Evolutionary conservation across 768 basidiomycete species (phyloP).

Genomic region (Sporobolomyces pararoseus): DNA sequence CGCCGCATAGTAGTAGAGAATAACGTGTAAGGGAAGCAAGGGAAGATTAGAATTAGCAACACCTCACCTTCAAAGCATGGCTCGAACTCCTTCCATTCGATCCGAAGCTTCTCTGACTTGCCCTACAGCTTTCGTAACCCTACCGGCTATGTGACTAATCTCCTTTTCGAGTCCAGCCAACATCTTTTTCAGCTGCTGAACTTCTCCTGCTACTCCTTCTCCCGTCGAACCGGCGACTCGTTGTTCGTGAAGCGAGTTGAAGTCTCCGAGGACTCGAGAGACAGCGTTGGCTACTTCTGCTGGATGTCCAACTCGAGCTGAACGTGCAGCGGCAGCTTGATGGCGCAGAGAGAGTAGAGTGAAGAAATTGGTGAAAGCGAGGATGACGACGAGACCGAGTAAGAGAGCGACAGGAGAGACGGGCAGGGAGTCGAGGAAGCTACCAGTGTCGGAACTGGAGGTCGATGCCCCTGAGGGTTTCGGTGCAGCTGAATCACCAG

Average conservation of each 20-base stretch:
- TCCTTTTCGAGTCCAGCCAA: conserved; percentile 9
- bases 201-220: conserved; percentile 1
- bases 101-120: conserved; percentile 10
- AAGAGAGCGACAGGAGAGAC: conserved; percentile 47
- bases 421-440: conserved; percentile 25
- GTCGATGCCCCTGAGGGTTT: neutral
- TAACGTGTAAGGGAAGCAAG: neutral
- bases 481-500: neutral
- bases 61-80: conserved; percentile 2
- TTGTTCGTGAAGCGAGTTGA: conserved; percentile 23
- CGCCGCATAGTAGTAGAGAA: too few species aligned
- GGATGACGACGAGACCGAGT: conserved; percentile 65
- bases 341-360: conserved; percentile 53
- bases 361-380: conserved; percentile 72
- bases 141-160: neutral
- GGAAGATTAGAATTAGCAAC: neutral
- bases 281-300: conserved; percentile 27
- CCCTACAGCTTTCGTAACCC: neutral
- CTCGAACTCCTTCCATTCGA: conserved; percentile 15
- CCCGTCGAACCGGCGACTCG: neutral
- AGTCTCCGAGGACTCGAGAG: conserved; percentile 20
- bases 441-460: conserved; percentile 3
- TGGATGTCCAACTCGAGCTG: conserved; percentile 18
- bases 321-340: conserved; percentile 8
- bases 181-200: neutral